phyloP scores from a whole-genome alignment of 192 early-diverging fungal species.

The Backusella luteola region DNA sequence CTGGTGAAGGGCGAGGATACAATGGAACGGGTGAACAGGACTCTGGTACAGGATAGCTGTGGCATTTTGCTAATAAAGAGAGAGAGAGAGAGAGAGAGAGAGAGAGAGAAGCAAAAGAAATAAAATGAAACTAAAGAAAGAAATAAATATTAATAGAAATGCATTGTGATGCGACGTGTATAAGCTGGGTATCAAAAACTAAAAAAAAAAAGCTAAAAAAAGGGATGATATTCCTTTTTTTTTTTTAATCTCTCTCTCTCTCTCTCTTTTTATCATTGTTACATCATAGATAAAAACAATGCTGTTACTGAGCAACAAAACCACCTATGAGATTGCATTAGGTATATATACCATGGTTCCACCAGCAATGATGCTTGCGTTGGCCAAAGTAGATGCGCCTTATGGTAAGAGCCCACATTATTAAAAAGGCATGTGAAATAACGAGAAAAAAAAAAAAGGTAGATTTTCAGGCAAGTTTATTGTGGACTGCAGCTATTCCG shows the following conservation, averaged over 20 bases:
- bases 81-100: not conserved
- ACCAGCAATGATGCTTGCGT: not conserved
- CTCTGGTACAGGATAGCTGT: not conserved
- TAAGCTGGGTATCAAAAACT: not conserved
- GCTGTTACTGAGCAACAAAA: not conserved
- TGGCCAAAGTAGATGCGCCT: slow-evolving; percentile 21
- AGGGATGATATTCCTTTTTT: not conserved
- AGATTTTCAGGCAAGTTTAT: slow-evolving; percentile 16
- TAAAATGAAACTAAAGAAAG: not conserved
- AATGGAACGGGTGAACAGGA: not conserved
- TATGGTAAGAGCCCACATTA: slow-evolving; percentile 24
- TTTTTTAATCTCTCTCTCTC: not conserved
- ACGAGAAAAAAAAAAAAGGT: not conserved
- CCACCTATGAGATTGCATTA: slow-evolving; percentile 10
- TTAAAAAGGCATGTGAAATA: too few relatives aligned
- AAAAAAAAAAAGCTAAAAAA: not conserved
- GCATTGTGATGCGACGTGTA: not conserved
- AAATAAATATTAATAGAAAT: not conserved
- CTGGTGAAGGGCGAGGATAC: not conserved
- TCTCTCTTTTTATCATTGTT: not conserved
- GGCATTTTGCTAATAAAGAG: not conserved
- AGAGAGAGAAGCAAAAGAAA: not conserved
- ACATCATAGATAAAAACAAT: too few relatives aligned
- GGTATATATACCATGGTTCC: slow-evolving; percentile 20
- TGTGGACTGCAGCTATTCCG: slow-evolving; percentile 13